phyloP scores from a whole-genome alignment of 75 land plant genomes.

The Gnetum montanum region DNA sequence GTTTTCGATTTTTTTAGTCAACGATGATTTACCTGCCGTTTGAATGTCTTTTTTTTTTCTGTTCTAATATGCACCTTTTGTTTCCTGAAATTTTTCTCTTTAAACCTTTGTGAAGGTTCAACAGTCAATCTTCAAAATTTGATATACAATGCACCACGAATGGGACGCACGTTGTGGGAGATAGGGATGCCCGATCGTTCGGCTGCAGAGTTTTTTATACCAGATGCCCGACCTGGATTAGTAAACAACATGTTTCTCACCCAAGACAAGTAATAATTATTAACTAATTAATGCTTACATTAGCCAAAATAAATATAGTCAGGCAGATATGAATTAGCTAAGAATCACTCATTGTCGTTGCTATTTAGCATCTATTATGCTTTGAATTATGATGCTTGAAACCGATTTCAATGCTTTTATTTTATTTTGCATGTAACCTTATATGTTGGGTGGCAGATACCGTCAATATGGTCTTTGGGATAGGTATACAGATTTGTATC shows the following conservation, averaged over 20 bases:
- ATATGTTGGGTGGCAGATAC: too few species aligned
- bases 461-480: conserved; percentile 75
- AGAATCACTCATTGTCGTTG: too few species aligned
- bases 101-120: conserved; percentile 31
- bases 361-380: not conserved
- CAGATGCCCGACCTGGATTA: conserved; percentile 17
- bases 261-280: too few species aligned
- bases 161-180: conserved; percentile 35
- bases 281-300: not conserved
- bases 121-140: conserved; percentile 19
- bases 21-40: too few species aligned
- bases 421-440: too few species aligned
- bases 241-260: conserved; percentile 29
- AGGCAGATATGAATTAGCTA: not conserved
- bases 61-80: too few species aligned
- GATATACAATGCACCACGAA: conserved; percentile 24
- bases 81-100: not conserved
- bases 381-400: too few species aligned
- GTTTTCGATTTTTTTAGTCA: too few species aligned
- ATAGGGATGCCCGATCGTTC: conserved; percentile 35
- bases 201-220: conserved; percentile 32
- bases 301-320: not conserved
- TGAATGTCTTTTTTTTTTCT: too few species aligned
- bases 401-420: too few species aligned
- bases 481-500: conserved; percentile 60